Base-by-base conservation (phyloP, 768 basidiomycete genomes). In the Melanogaster broomeanus region DNA sequence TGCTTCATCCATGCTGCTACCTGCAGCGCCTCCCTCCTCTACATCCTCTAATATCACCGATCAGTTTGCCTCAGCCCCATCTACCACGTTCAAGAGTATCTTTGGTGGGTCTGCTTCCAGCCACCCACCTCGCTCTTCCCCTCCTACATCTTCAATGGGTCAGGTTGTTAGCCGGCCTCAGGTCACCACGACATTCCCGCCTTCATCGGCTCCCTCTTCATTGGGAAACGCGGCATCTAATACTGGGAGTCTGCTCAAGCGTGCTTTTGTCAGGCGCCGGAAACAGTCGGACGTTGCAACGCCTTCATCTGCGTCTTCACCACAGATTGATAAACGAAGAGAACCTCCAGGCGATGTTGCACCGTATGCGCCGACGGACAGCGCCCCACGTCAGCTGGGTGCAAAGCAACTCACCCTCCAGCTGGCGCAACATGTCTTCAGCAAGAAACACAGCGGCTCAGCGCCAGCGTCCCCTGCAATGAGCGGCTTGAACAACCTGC, bases 361-460 rank as follows among this genome's bases (percentile, higher is more conserved):
- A 15, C 24, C 47, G 12, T 53, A 44, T 33, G 58, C 45, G 24
- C 45, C 61, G 27, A 15, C 53, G 27, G 47, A 42, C 33, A 45
- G 49, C 33, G 37, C 49, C 42, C 48, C 55, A 5, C 64, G 65
- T 52, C 69, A 56, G 53, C 62, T 51, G 9, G 69, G 59, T 46
- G 65, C 64, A 55, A 63, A 63, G 58, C 70, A 71, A 51, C 64
- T 74, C 50, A 68, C 76, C 42, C 67, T 72, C 19, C 68, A 75
- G 50, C 66, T 78, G 43, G 74, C 79, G n/a, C 72, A 77, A 48
- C 76, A 77, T 56, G 75, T 77, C 35, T 76, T 82, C 60, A 69
- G 69, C 48, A 72, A 62, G 63, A 75, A 68, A 62, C 62, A 55
- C 31, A 37, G 53, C 51, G 57, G 51, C 42, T 64, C 63, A 25